Conservation (phyloP, 2,329 filamentous ascomycete species). For the Lachnellula arida region DNA sequence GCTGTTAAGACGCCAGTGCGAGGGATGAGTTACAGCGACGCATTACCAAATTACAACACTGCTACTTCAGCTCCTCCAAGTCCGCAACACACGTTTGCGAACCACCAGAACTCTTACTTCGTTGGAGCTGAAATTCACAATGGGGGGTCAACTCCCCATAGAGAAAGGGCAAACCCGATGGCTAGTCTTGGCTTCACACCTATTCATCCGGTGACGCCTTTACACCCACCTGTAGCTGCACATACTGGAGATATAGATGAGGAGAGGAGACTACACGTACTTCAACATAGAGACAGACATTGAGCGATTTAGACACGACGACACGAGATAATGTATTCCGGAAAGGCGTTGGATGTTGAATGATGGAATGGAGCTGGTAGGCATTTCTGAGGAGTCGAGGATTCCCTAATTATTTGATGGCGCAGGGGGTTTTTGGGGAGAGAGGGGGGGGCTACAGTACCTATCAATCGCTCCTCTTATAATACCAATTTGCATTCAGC, state of each 20-base stretch:
- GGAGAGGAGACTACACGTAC: constrained; percentile 24
- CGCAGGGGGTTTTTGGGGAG: too few relatives aligned
- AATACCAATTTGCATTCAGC: neutral
- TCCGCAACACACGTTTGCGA: constrained; percentile 20
- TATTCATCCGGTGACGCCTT: constrained; percentile 20
- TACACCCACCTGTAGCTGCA: constrained; percentile 18
- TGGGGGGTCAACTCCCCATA: neutral
- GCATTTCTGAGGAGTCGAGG: neutral
- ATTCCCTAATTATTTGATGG: neutral
- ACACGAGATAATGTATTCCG: neutral
- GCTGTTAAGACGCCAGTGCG: constrained; percentile 62
- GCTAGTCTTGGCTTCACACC: constrained; percentile 27
- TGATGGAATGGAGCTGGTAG: neutral
- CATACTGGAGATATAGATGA: constrained; percentile 23
- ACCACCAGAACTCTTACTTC: constrained; percentile 1
- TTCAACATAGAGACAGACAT: constrained; percentile 23
- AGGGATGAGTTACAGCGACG: constrained; percentile 44
- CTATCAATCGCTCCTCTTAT: neutral
- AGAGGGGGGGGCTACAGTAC: neutral
- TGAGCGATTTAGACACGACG: neutral
- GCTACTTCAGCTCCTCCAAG: constrained; percentile 48
- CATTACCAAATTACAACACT: constrained; percentile 63
- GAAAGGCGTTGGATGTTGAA: neutral
- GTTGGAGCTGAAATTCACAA: neutral
- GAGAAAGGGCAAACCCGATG: constrained; percentile 14